A percentile compares a stretch with the other conserved stretches of the same genome.
Evolutionary conservation across 257 asterid genomes (phyloP).

Genomic region (Nicotiana obtusifolia): DNA sequence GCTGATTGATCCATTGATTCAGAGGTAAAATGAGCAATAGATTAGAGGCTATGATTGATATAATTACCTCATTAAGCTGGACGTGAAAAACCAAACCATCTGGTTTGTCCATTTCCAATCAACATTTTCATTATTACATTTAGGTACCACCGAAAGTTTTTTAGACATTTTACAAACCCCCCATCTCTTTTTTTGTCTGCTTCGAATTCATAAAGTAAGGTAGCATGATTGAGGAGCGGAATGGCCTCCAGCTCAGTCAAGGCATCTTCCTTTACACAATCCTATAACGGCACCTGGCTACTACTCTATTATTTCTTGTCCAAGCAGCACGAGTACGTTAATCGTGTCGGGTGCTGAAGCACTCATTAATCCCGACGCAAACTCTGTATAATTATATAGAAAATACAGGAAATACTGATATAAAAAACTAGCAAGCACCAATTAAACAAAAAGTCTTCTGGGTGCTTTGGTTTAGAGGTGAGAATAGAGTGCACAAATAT

Average conservation of each 20-base stretch:
- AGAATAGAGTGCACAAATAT: too few species aligned
- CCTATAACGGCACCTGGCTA: not conserved
- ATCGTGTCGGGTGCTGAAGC: too few species aligned
- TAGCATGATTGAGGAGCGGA: not conserved
- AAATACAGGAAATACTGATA: too few species aligned
- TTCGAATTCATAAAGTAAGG: not conserved
- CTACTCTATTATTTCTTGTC: not conserved
- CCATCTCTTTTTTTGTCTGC: not conserved
- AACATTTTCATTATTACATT: not conserved
- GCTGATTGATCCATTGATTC: not conserved
- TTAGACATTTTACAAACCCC: not conserved
- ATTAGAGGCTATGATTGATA: not conserved
- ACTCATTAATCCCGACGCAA: too few species aligned
- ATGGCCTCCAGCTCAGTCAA: not conserved
- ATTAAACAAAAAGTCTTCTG: too few species aligned
- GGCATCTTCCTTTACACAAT: slow-evolving; percentile 2
- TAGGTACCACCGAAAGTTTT: not conserved
- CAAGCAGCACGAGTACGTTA: too few species aligned
- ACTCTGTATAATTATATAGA: too few species aligned
- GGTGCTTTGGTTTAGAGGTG: too few species aligned
- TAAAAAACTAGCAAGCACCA: too few species aligned
- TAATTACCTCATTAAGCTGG: too few species aligned
- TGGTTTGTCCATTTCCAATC: not conserved
- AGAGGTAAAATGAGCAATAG: not conserved
- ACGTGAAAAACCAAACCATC: not conserved